Percentiles rank a stretch among this genome's conserved stretches.
Evolutionary conservation across 352 stramenopile species (phyloP).

Genomic region (Aphanomyces stellatus): DNA sequence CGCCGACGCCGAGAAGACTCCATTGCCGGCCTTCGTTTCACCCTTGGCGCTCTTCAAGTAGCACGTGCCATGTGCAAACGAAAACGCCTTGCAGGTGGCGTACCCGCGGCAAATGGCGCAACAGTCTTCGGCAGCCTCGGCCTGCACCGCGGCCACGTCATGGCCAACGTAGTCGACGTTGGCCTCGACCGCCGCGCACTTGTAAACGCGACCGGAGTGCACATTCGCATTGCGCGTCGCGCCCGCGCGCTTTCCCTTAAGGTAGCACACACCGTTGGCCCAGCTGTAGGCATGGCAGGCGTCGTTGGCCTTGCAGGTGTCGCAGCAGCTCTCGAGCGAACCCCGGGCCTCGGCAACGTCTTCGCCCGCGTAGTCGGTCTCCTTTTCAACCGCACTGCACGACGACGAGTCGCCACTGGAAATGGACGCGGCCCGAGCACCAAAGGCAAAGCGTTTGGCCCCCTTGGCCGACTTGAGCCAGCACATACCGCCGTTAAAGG

Average conservation of each 20-base stretch:
- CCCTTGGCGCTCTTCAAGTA: conserved; percentile 19
- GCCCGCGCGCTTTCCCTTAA: neutral
- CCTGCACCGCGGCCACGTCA: neutral
- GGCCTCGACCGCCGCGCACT: neutral
- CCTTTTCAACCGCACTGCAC: neutral
- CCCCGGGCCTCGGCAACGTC: neutral
- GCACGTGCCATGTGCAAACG: conserved; percentile 1
- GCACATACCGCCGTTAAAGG: too few relatives aligned
- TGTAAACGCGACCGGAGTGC: neutral
- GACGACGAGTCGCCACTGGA: neutral
- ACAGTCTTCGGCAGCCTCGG: neutral
- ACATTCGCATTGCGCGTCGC: neutral
- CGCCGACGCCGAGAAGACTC: conserved; percentile 15
- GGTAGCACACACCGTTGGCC: neutral
- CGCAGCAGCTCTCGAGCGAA: neutral
- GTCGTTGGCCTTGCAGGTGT: neutral
- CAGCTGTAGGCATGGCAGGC: neutral
- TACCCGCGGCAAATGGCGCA: neutral
- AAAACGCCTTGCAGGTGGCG: neutral
- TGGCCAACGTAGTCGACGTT: conserved; percentile 2
- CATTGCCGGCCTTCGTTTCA: neutral
- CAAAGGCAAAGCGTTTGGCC: too few relatives aligned
- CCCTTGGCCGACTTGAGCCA: too few relatives aligned
- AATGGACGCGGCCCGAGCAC: too few relatives aligned
- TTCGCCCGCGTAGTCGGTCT: neutral